A percentile compares a stretch with the other conserved stretches of the same genome.
Evolutionary conservation across 306 rosid genomes (phyloP).

Genomic region (Macrotyloma uniflorum): DNA sequence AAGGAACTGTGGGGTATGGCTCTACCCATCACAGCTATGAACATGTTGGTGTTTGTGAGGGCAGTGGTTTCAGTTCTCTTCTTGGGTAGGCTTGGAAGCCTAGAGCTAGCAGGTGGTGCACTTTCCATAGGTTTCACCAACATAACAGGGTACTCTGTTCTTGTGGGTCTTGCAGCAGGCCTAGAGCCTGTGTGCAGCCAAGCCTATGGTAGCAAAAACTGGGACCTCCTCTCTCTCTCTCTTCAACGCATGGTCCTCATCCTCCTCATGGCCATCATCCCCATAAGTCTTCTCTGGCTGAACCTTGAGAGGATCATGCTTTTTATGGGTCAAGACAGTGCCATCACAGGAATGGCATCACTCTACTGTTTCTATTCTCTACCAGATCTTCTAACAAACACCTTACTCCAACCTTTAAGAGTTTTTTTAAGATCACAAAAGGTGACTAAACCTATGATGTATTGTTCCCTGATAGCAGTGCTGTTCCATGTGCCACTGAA

Average conservation of each 20-base stretch:
- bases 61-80: slow-evolving; percentile 78
- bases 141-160: slow-evolving; percentile 96
- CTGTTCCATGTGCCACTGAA: slow-evolving; percentile 75
- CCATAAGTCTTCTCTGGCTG: slow-evolving; percentile 77
- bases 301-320: slow-evolving; percentile 75
- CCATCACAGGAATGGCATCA: slow-evolving; percentile 71
- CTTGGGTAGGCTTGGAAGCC: slow-evolving; percentile 77
- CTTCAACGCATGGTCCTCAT: slow-evolving; percentile 86
- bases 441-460: slow-evolving; percentile 91
- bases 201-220: slow-evolving; percentile 81
- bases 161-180: slow-evolving; percentile 87
- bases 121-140: slow-evolving; percentile 94
- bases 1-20: slow-evolving; percentile 83
- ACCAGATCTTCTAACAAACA: slow-evolving; percentile 81
- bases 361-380: slow-evolving; percentile 74
- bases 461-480: slow-evolving; percentile 78
- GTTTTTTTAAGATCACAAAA: slow-evolving; percentile 75
- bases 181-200: slow-evolving; percentile 93
- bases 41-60: slow-evolving; percentile 69
- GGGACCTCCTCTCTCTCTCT: slow-evolving; percentile 73
- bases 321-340: slow-evolving; percentile 74
- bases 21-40: slow-evolving; percentile 77
- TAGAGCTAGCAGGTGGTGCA: slow-evolving; percentile 98
- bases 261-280: slow-evolving; percentile 65
- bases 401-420: slow-evolving; percentile 72